Evolutionary conservation across 2,329 filamentous ascomycete species (phyloP), one percentile per base, ranked within the genome.

Genomic region (Aureobasidium sp.): DNA sequence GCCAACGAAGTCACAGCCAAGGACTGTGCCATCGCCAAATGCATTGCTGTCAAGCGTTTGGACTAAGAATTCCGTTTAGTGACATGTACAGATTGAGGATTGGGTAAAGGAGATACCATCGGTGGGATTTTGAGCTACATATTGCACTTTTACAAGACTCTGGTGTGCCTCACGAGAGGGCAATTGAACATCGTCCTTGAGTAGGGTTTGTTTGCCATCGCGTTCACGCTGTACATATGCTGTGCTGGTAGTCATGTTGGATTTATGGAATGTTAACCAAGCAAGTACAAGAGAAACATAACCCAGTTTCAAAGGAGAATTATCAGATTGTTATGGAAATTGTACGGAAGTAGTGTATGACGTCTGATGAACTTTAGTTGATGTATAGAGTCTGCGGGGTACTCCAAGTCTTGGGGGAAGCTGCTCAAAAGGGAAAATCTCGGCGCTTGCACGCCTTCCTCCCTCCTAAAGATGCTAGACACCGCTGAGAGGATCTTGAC

Each of bases 61-160:
- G 15, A 58, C 55, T 58, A 20, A 20, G 20, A 20, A 20, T 20
- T 20, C 20, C 20, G 20, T 20, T 57, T 34, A 46, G 53, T 26
- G 47, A 50, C 13, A 20, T 50, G 6, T 13, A 15, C 3, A 9
- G 8, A 32, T 34, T 50, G 17, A 15, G 17, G 8, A 23, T 3
- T 29, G 47, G 17, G 7, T 50, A 12, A 0, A 23, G 41, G 13
- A 15, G 6, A 36, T 58, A 58, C 80, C 83, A 68, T 85, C 82
- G 0, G 80, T 82, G 1, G 82, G 82, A 66, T 84, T 84, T 46
- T 84, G 69, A 2, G 80, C 82, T 0, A 83, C 77, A 8, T 76
- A 75, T n/a, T 75, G 74, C 7, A 77, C 79, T 66, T 81, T 82
- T 64, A 84, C 77, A 12, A 83, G 76, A 8, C 55, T 58, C 23